A percentile compares a stretch with the other conserved stretches of the same genome.
Conservation (phyloP, 73 alveolate species). For the Paramecium sonneborni region DNA sequence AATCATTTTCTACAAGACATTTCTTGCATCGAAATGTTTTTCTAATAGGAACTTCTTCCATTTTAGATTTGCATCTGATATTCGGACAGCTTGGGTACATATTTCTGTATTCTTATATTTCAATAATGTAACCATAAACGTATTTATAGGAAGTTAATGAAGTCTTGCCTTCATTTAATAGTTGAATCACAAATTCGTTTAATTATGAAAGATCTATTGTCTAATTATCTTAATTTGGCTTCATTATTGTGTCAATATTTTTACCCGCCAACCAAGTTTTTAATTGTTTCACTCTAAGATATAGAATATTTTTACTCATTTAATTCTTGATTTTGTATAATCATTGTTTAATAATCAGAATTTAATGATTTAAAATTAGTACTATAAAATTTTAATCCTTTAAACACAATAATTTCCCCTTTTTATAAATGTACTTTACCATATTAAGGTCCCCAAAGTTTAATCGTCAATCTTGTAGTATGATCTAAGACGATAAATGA, state of each 20-base stretch:
- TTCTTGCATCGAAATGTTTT: neutral
- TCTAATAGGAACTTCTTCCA: neutral
- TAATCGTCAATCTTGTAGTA: neutral
- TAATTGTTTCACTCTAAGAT: neutral
- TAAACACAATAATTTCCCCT: conserved; percentile 10
- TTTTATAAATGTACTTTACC: neutral
- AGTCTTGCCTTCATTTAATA: neutral
- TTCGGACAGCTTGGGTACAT: conserved; percentile 28
- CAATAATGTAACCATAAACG: neutral
- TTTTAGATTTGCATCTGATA: neutral
- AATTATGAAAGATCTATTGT: neutral
- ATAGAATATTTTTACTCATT: neutral
- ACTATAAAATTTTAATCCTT: neutral
- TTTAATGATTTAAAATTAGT: neutral
- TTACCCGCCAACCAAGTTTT: conserved; percentile 21
- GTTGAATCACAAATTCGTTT: neutral
- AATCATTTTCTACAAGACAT: neutral
- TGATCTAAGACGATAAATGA: neutral
- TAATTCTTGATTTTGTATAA: neutral
- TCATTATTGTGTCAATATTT: neutral
- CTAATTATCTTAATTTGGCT: neutral
- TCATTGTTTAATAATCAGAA: neutral
- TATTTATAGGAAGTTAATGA: neutral
- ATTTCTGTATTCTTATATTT: neutral
- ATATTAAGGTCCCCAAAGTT: conserved; percentile 4